Percentiles rank a stretch among this genome's conserved stretches.
These are phyloP conservation scores for Saccharomycopsis babjevae DNA, from an alignment of 805 yeast species.

Conservation along the genomic window DNA sequence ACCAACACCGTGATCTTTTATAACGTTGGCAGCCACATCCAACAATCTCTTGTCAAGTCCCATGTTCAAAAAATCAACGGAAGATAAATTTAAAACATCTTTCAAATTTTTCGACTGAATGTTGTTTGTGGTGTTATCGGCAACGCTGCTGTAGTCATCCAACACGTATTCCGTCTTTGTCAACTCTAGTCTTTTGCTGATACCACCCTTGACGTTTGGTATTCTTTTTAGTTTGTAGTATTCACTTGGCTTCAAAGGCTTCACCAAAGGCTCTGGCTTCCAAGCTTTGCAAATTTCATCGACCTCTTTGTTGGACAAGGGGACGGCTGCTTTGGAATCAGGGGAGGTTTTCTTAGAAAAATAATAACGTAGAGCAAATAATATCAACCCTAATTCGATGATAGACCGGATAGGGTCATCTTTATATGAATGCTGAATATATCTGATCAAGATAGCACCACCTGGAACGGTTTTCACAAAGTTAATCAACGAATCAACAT, in stretches of 20 bases:
- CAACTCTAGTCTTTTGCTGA: constrained; percentile 30
- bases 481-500: constrained; percentile 1
- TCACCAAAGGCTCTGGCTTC: constrained; percentile 80
- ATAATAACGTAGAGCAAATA: constrained; percentile 81
- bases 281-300: constrained; percentile 83
- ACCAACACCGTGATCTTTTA: constrained; percentile 80
- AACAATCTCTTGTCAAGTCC: constrained; percentile 38
- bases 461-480: constrained; percentile 18
- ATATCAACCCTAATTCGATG: constrained; percentile 62
- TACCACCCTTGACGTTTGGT: constrained; percentile 53
- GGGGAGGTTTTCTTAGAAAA: constrained; percentile 52
- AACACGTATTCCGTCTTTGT: constrained; percentile 22
- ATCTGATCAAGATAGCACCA: constrained; percentile 35
- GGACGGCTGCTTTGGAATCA: constrained; percentile 63
- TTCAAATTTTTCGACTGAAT: constrained; percentile 22
- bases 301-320: constrained; percentile 50
- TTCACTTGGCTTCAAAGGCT: constrained; percentile 39
- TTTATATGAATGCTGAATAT: constrained; percentile 78
- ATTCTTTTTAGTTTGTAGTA: constrained; percentile 51
- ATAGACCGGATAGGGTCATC: constrained; percentile 88
- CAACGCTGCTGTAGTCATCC: constrained; percentile 2
- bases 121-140: constrained; percentile 20
- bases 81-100: constrained; percentile 54
- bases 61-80: constrained; percentile 62
- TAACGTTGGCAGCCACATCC: constrained; percentile 44